Evolutionary conservation across 371 early-diverging fungal genomes (phyloP), one percentile per base, ranked within the genome.

Genomic region (Blyttiomyces sp.): DNA sequence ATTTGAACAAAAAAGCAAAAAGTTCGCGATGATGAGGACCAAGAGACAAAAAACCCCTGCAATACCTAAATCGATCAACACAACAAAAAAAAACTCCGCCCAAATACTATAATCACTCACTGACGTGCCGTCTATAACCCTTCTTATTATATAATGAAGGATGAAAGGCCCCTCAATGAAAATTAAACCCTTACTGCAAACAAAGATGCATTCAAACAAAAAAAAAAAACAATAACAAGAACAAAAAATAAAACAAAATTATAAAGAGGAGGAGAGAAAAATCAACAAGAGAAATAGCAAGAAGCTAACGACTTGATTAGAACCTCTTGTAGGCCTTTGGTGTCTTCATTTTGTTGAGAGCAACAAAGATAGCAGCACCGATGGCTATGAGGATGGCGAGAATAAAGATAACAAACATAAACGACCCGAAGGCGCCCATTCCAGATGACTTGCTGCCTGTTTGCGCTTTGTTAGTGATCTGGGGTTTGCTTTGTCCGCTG

Each of bases 261-360:
- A 23, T 21, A 46, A 46, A 16, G 23, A 46, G 11, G n/a, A n/a
- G n/a, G n/a, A n/a, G n/a, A n/a, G n/a, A 51, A 51, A 51, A 50
- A 23, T 11, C 30, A 54, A 13, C 7, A 58, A 58, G 32, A 32
- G 23, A 27, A 32, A 59, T 13, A 35, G 16, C 31, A 59, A 61
- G 43, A 11, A 45, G n/a, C 19, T 1, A 33, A 48, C 19, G 24
- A 9, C 17, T 32, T 17, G 39, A 30, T 69, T 73, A 84, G 61
- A 89, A 88, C 28, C 85, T 77, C 76, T 86, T 87, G 75, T 82
- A 86, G 57, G 79, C 60, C 54, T 85, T 84, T 48, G 66, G 61
- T 13, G 21, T 72, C 62, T 79, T 80, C 59, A 80, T 80, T 59
- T 75, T 75, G 48, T 82, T 73, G 63, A 83, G 85, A 27, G 77